Percentiles rank a stretch among this genome's conserved stretches.
Evolutionary conservation across 2,329 filamentous ascomycete genomes (phyloP).

Genomic region (Cladosporium oxysporum): DNA sequence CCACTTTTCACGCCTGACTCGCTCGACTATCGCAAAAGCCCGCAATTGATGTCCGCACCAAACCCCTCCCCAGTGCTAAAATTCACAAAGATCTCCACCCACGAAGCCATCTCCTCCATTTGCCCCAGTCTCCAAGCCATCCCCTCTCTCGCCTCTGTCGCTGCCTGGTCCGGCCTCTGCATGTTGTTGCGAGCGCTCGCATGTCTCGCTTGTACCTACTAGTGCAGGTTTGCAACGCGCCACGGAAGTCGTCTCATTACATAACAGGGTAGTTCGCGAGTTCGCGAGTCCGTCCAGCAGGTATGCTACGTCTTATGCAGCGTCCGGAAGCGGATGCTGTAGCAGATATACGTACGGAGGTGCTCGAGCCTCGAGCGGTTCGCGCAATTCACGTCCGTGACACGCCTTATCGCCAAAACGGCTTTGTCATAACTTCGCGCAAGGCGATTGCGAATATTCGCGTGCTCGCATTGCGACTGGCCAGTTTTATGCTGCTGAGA

Average conservation of each 20-base stretch:
- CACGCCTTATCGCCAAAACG: background rate
- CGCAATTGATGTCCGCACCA: constrained; percentile 11
- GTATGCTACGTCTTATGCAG: background rate
- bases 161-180: background rate
- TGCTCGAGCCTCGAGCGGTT: background rate
- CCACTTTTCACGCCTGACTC: constrained; percentile 4
- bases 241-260: background rate
- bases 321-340: background rate
- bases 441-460: background rate
- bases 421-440: constrained; percentile 3
- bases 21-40: background rate
- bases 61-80: constrained; percentile 13
- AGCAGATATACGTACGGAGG: background rate
- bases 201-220: background rate
- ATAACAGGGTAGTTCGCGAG: background rate
- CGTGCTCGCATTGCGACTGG: background rate
- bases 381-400: background rate
- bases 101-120: background rate
- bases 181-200: background rate
- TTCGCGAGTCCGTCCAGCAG: background rate
- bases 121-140: background rate
- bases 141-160: background rate
- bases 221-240: background rate
- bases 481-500: background rate
- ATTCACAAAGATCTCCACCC: background rate